Evolutionary conservation across 768 basidiomycete genomes (phyloP).

Genomic region (Suillus bovinus): DNA sequence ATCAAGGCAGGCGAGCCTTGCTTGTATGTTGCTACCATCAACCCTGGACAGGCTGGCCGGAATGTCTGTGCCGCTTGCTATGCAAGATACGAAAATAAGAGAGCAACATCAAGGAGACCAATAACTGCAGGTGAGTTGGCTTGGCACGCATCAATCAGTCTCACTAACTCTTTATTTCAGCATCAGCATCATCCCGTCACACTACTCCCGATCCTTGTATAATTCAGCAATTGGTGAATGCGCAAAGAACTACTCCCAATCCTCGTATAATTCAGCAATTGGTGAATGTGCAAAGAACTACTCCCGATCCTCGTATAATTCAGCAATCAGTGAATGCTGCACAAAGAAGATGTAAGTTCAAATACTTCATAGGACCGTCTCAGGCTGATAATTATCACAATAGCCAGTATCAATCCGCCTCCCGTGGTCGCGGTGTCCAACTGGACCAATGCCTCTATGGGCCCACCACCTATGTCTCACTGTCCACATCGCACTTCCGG

Average conservation of each 20-base stretch:
- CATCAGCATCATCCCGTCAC: not conserved
- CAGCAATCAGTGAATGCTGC: slow-evolving; percentile 5
- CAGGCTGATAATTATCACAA: not conserved
- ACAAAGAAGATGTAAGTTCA: not conserved
- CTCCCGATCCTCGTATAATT: no score
- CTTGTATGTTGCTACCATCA: not conserved
- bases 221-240: no score
- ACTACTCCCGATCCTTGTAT: not conserved
- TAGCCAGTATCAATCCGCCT: slow-evolving; percentile 1
- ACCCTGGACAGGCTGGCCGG: not conserved
- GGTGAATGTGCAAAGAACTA: no score
- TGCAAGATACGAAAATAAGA: not conserved
- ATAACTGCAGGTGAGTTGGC: not conserved
- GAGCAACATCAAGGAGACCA: not conserved
- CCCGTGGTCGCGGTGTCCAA: slow-evolving; percentile 1
- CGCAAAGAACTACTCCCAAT: no score
- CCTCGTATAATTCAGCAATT: no score
- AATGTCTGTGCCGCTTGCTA: not conserved
- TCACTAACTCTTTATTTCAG: not conserved
- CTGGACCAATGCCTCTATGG: slow-evolving; percentile 1
- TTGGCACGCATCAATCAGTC: not conserved
- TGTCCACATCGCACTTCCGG: not conserved
- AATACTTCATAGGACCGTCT: not conserved
- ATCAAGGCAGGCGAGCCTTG: not conserved
- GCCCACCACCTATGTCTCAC: no score